These are phyloP conservation scores for Harringtonia aguacate DNA, from an alignment of 2,329 filamentous ascomycete species.

Conservation along the genomic window DNA sequence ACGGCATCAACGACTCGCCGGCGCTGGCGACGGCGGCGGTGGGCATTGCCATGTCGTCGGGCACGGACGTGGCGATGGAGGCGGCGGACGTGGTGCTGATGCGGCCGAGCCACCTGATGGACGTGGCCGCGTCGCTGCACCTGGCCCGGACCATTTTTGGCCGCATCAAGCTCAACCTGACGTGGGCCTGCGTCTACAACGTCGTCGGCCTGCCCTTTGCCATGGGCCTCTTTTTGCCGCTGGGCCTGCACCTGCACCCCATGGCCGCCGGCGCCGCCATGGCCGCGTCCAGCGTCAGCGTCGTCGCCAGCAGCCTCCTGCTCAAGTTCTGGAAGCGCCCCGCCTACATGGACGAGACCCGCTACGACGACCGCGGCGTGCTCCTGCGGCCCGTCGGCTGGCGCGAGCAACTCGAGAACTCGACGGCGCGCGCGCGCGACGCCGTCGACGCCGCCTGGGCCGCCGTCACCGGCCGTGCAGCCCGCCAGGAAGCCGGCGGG, in stretches of 20 bases:
- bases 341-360: conserved; percentile 70
- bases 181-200: conserved; percentile 93
- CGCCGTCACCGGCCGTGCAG: conserved; percentile 22
- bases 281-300: conserved; percentile 81
- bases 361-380: conserved; percentile 46
- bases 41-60: conserved; percentile 84
- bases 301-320: conserved; percentile 73
- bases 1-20: conserved; percentile 97
- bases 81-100: conserved; percentile 94
- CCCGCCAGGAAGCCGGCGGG: conserved; percentile 36
- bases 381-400: conserved; percentile 23
- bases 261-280: conserved; percentile 94
- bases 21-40: conserved; percentile 87
- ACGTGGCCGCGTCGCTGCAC: conserved; percentile 78
- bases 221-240: conserved; percentile 90
- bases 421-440: conserved; percentile 28
- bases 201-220: conserved; percentile 84
- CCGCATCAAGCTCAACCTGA: conserved; percentile 86
- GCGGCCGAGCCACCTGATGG: conserved; percentile 82
- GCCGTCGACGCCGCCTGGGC: conserved; percentile 15
- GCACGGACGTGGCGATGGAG: conserved; percentile 96
- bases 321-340: conserved; percentile 82
- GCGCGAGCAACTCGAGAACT: conserved; percentile 23
- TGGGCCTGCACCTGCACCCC: conserved; percentile 79
- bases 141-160: conserved; percentile 78